phyloP scores from a whole-genome alignment of 495 filamentous ascomycete genomes.

The Hypoxylon perforatum region DNA sequence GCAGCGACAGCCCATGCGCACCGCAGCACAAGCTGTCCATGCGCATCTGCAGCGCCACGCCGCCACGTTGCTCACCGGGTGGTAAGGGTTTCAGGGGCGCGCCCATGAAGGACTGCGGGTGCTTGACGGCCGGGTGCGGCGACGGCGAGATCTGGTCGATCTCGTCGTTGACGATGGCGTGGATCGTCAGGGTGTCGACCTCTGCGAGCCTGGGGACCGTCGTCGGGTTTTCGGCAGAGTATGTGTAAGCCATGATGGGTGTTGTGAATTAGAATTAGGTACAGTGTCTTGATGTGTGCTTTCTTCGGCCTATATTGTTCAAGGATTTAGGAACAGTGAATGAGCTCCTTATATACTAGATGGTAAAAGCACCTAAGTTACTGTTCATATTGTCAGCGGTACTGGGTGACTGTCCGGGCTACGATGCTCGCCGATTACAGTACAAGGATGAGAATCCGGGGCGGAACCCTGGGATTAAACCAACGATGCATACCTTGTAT shows the following conservation, averaged over 20 bases:
- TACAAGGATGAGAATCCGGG: not conserved
- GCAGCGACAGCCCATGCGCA: constrained; percentile 68
- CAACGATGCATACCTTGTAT: not conserved
- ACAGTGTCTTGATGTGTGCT: not conserved
- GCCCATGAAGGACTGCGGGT: constrained; percentile 55
- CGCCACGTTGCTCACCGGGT: constrained; percentile 46
- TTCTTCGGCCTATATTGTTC: not conserved
- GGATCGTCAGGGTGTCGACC: constrained; percentile 36
- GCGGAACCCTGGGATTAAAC: not conserved
- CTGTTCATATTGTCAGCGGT: not conserved
- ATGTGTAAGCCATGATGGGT: not conserved
- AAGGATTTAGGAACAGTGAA: not conserved
- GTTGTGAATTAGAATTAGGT: not conserved
- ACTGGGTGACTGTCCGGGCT: no score
- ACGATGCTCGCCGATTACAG: constrained; percentile 19
- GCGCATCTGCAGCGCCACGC: constrained; percentile 57
- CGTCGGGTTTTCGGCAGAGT: not conserved
- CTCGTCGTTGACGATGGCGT: constrained; percentile 55
- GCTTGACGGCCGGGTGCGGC: constrained; percentile 60
- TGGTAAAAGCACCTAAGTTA: no score
- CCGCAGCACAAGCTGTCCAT: constrained; percentile 70
- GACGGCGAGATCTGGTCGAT: constrained; percentile 66
- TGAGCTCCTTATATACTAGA: constrained; percentile 7
- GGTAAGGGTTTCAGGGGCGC: constrained; percentile 47
- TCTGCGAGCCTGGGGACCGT: constrained; percentile 17